Conservation (phyloP, 805 yeast genomes). For the Monosporozyma solicola region DNA sequence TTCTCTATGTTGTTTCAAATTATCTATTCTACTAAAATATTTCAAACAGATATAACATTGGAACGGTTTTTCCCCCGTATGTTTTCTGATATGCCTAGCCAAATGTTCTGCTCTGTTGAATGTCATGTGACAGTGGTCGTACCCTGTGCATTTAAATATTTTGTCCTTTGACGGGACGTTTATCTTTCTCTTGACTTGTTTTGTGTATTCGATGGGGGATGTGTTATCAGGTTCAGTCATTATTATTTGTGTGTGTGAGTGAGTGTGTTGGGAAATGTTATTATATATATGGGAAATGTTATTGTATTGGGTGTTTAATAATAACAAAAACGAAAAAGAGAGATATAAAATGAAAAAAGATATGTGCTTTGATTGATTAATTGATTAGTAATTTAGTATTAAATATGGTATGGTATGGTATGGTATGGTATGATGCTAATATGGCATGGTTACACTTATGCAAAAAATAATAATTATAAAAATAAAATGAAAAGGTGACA, state of each 20-base stretch:
- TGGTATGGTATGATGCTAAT: too few relatives aligned
- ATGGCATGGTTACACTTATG: too few relatives aligned
- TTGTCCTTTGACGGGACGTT: slow-evolving; percentile 21
- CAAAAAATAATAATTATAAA: too few relatives aligned
- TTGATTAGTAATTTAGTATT: too few relatives aligned
- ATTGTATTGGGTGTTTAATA: too few relatives aligned
- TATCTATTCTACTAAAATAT: slow-evolving; percentile 74
- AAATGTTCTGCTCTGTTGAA: slow-evolving; percentile 88
- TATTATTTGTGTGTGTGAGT: neutral
- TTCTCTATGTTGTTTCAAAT: slow-evolving; percentile 83
- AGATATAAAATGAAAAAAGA: too few relatives aligned
- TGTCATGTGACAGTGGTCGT: slow-evolving; percentile 77
- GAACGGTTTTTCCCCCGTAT: slow-evolving; percentile 91
- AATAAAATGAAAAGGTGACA: too few relatives aligned
- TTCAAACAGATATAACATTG: slow-evolving; percentile 76
- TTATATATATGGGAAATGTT: too few relatives aligned
- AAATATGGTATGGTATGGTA: too few relatives aligned
- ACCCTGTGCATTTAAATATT: slow-evolving; percentile 78
- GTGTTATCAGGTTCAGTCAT: neutral
- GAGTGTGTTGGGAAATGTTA: too few relatives aligned
- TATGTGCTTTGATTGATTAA: too few relatives aligned
- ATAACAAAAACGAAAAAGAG: too few relatives aligned
- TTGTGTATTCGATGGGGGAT: neutral
- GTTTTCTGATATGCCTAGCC: slow-evolving; percentile 86
- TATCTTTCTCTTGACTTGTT: neutral